Base-by-base conservation (phyloP, 2,329 filamentous ascomycete genomes). In the Atkinsonella hypoxylon region DNA sequence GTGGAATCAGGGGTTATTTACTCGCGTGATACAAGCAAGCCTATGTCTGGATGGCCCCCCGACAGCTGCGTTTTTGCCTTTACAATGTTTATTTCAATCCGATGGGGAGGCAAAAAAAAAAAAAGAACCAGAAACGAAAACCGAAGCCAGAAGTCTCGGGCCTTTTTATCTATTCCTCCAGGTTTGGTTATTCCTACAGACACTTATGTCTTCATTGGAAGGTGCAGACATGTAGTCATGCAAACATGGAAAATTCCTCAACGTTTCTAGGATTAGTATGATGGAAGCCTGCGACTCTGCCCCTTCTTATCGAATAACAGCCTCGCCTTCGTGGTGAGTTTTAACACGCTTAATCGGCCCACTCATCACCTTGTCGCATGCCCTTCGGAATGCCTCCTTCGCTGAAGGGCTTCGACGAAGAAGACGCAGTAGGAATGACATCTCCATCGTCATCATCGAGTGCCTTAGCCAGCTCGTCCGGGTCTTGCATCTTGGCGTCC, bases 401-500 rank as follows among this genome's bases (percentile, higher is more conserved):
- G 22, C 62, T 57, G 36, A 55, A 53, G 46, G 60, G 58, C 34
- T 61, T 59, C 3, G 61, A 52, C 18, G 60, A 51, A 56, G 51
- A 52, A 57, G 52, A 49, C 9, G 46, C 52, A 4, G 48, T 22
- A 5, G 62, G 15, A 62, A 56, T 52, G 53, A 64, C 61, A 54
- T 71, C 39, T 2, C 41, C 46, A 15, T 78, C 77, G 8, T 82
- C 78, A 32, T 79, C 76, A 26, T 78, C 75, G 41, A 84, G 65
- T 10, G 74, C 79, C 52, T 70, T 71, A 2, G 80, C 80, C 50
- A 84, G 69, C 63, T 84, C 81, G 61, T 84, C 81, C 0, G 81
- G 81, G 54, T 84, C 81, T 56, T 74, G 72, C 79, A 84, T 83
- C 69, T 74, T 81, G 38, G 81, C 81, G 59, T 83, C 80, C 0